Conservation (phyloP, 1,284 basidiomycete genomes). For the Cystobasidium pallidum region DNA sequence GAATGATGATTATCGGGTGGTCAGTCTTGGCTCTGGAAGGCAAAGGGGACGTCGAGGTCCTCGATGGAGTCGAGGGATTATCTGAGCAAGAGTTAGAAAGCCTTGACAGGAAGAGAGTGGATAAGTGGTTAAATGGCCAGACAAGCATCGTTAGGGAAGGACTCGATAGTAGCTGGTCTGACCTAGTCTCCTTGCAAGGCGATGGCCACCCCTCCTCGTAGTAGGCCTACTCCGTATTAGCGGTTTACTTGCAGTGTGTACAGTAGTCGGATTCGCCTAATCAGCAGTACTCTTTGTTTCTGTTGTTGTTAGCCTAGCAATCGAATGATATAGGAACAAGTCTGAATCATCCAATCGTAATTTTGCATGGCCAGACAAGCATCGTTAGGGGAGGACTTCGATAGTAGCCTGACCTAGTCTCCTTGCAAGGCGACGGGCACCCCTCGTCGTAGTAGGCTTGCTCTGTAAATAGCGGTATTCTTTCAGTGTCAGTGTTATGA, state of each 20-base stretch:
- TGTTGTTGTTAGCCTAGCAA: too few species aligned
- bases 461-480: too few species aligned
- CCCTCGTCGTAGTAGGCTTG: too few species aligned
- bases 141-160: conserved; percentile 64
- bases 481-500: too few species aligned
- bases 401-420: conserved; percentile 45
- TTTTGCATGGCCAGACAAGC: conserved; percentile 64
- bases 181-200: conserved; percentile 16
- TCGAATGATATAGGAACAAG: too few species aligned
- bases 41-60: conserved; percentile 60
- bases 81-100: conserved; percentile 47
- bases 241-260: too few species aligned
- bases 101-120: conserved; percentile 63
- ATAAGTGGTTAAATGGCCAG: conserved; percentile 64
- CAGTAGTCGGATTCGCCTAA: too few species aligned
- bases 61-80: conserved; percentile 55
- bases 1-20: conserved; percentile 96
- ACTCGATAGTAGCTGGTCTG: conserved; percentile 55
- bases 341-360: too few species aligned
- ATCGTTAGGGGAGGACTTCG: conserved; percentile 60
- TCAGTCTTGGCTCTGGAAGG: conserved; percentile 64
- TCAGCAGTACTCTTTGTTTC: too few species aligned
- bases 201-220: background rate
- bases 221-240: too few species aligned
- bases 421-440: conserved; percentile 5